Evolutionary conservation across 2,329 filamentous ascomycete genomes (phyloP), one percentile per base, ranked within the genome.

Genomic region (Fulvia fulva): DNA sequence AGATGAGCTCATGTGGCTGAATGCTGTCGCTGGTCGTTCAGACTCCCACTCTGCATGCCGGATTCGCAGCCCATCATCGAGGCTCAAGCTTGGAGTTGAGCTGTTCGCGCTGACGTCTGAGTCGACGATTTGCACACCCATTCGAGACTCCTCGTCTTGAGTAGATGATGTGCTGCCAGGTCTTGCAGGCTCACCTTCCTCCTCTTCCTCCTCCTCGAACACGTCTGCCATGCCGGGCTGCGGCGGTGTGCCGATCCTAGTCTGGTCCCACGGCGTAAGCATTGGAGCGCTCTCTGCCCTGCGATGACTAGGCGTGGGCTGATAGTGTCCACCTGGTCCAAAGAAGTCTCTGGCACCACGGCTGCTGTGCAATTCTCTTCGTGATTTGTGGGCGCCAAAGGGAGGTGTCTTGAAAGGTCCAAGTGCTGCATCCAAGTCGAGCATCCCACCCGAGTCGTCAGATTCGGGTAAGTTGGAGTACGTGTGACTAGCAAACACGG

Each of bases 391-490:
- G 81, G 87, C 88, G 59, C 87, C 85, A 2, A 83, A 77, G 58
- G 86, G 77, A 25, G 89, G 89, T 0, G 91, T 96, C 68, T 95
- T 94, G 74, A 96, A 96, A 0, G 93, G 91, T 1, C 91, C 92
- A 1, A 97, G 81, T 25, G 93, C 94, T 19, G 92, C 93, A 75
- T 99, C 94, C 44, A 99, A 78, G 73, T 99, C 94, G 63, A 99
- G 95, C 73, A 97, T 88, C 2, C 83, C 73, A 59, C 95, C 90
- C n/a, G 62, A 52, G 28, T 56, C 62, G 34, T 57, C 51, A 46
- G 23, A 53, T 11, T 44, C 56, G 55, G 28, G 51, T 3, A 57
- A 55, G 26, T 50, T 56, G 26, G 50, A 58, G 49, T 60, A 62
- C 14, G 54, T 54, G 34, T 61, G 47, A 51, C 44, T 54, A 11